Evolutionary conservation across 192 early-diverging fungal species (phyloP).

Genomic region (Gigaspora rosea): DNA sequence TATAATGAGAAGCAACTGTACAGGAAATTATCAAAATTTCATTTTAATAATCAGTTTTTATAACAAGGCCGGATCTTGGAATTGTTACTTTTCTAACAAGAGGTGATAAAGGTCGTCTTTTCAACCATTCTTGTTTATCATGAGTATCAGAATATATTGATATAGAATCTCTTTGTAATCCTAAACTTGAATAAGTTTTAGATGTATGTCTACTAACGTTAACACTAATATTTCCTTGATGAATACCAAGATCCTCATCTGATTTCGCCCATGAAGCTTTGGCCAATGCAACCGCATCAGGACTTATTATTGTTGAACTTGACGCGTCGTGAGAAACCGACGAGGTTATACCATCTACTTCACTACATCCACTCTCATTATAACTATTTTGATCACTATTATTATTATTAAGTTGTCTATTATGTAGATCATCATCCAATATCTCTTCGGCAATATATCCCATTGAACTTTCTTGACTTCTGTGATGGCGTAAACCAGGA

Average conservation of each 20-base stretch:
- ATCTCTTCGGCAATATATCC: not conserved
- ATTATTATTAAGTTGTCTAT: not conserved
- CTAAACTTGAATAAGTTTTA: no score
- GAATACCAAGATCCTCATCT: not conserved
- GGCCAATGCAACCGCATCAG: not conserved
- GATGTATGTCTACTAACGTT: no score
- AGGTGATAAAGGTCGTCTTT: not conserved
- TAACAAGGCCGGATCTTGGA: not conserved
- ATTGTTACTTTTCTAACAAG: not conserved
- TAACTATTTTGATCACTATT: not conserved
- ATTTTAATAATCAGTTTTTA: no score
- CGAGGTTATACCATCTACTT: not conserved
- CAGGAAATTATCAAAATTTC: no score
- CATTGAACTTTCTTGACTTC: not conserved
- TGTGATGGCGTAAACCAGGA: not conserved
- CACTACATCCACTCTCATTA: not conserved
- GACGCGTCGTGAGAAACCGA: not conserved
- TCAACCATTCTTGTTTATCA: slow-evolving; percentile 4
- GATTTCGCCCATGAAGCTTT: slow-evolving; percentile 4
- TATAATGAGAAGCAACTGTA: no score
- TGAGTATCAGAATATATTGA: not conserved
- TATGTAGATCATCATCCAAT: not conserved
- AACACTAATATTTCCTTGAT: not conserved
- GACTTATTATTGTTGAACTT: not conserved
- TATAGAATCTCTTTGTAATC: no score